Evolutionary conservation across 305 asterid genomes (phyloP).

Genomic region (Fraxinus baroniana): DNA sequence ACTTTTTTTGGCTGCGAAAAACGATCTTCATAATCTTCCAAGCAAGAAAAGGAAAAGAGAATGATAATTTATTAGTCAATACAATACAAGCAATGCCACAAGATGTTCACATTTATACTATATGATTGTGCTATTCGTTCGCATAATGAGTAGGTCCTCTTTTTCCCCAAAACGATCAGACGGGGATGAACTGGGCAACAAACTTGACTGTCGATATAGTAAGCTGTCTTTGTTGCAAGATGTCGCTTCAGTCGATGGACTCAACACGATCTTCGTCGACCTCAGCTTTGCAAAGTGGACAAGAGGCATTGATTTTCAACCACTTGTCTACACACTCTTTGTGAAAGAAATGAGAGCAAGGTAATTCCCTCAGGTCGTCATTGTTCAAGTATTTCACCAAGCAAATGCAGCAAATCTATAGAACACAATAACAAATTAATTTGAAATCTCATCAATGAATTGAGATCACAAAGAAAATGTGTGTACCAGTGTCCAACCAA

Average conservation of each 20-base stretch:
- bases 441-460: not conserved
- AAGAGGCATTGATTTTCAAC: slow-evolving; percentile 81
- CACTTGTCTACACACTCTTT: slow-evolving; percentile 94
- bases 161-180: not conserved
- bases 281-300: slow-evolving; percentile 94
- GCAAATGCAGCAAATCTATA: slow-evolving; percentile 93
- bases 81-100: not conserved
- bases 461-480: not conserved
- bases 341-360: slow-evolving; percentile 89
- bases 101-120: not conserved
- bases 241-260: slow-evolving; percentile 60
- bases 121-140: not conserved
- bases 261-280: slow-evolving; percentile 67
- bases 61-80: not conserved
- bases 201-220: not conserved
- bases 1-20: not conserved
- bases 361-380: slow-evolving; percentile 83
- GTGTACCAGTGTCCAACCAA: not conserved
- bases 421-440: slow-evolving; percentile 13
- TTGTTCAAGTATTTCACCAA: slow-evolving; percentile 77
- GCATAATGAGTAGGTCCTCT: not conserved
- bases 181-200: not conserved
- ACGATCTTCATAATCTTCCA: not conserved
- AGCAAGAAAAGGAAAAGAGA: not conserved
- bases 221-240: slow-evolving; percentile 34